A percentile compares a stretch with the other conserved stretches of the same genome.
phyloP scores from a whole-genome alignment of 177 flowering plant species.

The Tripterygium wilfordii region DNA sequence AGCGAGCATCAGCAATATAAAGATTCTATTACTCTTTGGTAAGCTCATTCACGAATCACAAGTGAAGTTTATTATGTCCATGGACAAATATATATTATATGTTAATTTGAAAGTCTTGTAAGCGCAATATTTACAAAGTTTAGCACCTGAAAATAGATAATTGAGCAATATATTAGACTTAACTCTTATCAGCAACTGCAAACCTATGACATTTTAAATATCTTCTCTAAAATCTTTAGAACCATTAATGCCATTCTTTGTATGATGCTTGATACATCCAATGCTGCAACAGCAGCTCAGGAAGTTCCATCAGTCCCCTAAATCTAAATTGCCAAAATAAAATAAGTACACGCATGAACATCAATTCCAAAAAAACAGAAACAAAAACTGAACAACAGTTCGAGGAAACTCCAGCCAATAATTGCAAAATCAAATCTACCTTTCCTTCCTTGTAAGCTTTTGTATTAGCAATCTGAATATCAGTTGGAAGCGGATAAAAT shows the following conservation, averaged over 20 bases:
- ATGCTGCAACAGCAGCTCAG: slow-evolving; percentile 86
- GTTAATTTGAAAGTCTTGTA: too few species aligned
- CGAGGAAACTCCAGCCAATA: too few species aligned
- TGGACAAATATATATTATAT: too few species aligned
- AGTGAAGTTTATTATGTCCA: too few species aligned
- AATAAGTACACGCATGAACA: neutral
- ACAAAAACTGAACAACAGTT: too few species aligned
- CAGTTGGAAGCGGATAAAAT: slow-evolving; percentile 60
- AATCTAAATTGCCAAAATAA: slow-evolving; percentile 33
- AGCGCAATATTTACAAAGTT: slow-evolving; percentile 80
- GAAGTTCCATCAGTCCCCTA: slow-evolving; percentile 98
- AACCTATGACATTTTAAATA: too few species aligned
- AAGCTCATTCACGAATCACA: slow-evolving; percentile 24
- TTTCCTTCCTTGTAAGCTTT: slow-evolving; percentile 59
- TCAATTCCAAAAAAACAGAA: neutral
- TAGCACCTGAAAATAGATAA: too few species aligned
- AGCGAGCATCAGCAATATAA: slow-evolving; percentile 70
- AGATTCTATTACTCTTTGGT: slow-evolving; percentile 64
- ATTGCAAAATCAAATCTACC: slow-evolving; percentile 50
- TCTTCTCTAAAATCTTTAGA: too few species aligned
- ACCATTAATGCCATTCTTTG: too few species aligned
- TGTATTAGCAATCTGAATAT: slow-evolving; percentile 61
- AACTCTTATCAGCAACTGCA: too few species aligned
- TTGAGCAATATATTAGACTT: too few species aligned
- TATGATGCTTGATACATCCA: too few species aligned